Percentiles rank a stretch among this genome's conserved stretches.
Evolutionary conservation across 1,284 basidiomycete species (phyloP).

Genomic region (Stygiomarasmius scandens): DNA sequence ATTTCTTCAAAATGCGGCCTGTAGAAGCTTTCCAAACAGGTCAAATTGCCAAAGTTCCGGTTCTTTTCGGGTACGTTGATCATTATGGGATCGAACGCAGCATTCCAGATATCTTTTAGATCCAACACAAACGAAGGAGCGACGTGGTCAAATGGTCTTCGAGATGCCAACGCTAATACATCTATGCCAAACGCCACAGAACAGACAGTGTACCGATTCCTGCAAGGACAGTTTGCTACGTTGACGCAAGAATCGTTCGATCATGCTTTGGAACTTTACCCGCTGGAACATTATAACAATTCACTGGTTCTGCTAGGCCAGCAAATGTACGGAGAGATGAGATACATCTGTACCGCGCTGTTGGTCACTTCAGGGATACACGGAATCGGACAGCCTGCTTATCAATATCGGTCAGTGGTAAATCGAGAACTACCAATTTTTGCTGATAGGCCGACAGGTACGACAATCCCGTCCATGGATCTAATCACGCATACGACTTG

Average conservation of each 20-base stretch:
- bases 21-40: constrained; percentile 4
- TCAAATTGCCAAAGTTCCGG: constrained; percentile 7
- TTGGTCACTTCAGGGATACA: neutral
- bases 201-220: constrained; percentile 9
- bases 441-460: neutral
- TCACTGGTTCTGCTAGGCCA: neutral
- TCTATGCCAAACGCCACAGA: neutral
- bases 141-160: constrained; percentile 2
- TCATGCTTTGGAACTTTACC: neutral
- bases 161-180: constrained; percentile 10
- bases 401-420: neutral
- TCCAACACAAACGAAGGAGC: constrained; percentile 13
- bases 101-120: neutral
- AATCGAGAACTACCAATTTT: neutral
- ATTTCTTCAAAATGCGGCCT: constrained; percentile 3
- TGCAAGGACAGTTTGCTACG: constrained; percentile 3
- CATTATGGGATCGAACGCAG: too few species aligned
- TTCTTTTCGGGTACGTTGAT: constrained; percentile 9
- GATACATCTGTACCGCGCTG: constrained; percentile 9
- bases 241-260: neutral
- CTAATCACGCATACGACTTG: neutral
- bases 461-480: neutral
- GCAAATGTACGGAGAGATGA: constrained; percentile 11
- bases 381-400: neutral
- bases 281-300: constrained; percentile 1